Base-by-base conservation (phyloP, 768 basidiomycete genomes). In the Boletus insuetus region DNA sequence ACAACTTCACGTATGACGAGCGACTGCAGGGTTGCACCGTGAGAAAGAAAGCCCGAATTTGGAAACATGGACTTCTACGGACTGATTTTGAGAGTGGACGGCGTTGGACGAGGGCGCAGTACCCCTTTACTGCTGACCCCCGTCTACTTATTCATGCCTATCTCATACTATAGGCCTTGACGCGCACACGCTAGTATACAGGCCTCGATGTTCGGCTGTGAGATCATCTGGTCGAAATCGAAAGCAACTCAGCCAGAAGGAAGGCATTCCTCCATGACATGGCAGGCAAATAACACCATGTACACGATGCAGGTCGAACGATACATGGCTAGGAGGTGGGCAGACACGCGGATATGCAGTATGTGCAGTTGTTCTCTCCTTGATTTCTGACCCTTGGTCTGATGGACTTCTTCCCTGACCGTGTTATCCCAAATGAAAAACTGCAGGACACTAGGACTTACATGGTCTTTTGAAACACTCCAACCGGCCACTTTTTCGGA, bases 401-500 rank as follows among this genome's bases (percentile, higher is more conserved):
- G 16, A 37, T 46, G 22, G 24, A n/a, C 64, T 66, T 66, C 64
- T 58, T 64, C 61, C 61, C 65, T 53, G 61, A 65, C 35, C 34
- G 38, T 51, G 49, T 49, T 42, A 58, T 52, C 47, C 11, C 38
- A 46, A 41, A 65, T 64, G 55, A 61, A 64, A 58, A 43, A 49
- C 46, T 34, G 50, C 53, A 55, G 19, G 61, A 19, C 17, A 42
- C 39, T 32, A 35, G 46, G 45, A 22, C 29, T 26, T 22, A 6
- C 20, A 19, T 44, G 20, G 40, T 43, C 22, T 19, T 31, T 38
- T 49, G 16, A 35, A 14, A 14, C 41, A 29, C 51, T 38, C 38
- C 26, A 42, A 24, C 17, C 35, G 37, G 44, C 35, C 43, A 32
- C 42, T 41, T 35, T 53, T 43, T 42, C 34, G 14, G 31, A 47